Percentiles rank a stretch among this genome's conserved stretches.
Conservation (phyloP, 306 rosid species). For the Inga laurina region DNA sequence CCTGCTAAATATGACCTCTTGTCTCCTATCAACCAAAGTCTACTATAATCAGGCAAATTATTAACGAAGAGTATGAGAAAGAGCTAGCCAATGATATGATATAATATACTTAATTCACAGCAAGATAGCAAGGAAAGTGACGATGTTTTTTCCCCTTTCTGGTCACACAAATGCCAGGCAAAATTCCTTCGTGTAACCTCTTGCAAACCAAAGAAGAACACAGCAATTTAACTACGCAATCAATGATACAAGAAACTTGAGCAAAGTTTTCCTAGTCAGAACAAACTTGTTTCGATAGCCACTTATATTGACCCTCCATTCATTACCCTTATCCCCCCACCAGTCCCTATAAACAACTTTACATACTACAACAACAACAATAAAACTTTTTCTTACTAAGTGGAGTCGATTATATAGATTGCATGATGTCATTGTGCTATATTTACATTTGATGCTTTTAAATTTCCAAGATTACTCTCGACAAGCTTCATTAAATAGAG, state of each 20-base stretch:
- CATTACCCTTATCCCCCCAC: neutral
- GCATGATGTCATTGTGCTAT: no score
- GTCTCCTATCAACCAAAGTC: slow-evolving; percentile 16
- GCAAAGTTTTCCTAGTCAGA: neutral
- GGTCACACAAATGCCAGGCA: neutral
- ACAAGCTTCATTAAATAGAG: neutral
- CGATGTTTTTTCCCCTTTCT: neutral
- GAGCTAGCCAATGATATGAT: slow-evolving; percentile 19
- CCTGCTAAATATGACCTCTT: slow-evolving; percentile 13
- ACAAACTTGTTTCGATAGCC: no score
- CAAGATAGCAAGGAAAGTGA: slow-evolving; percentile 9
- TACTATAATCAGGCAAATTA: slow-evolving; percentile 34
- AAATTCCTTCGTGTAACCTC: neutral
- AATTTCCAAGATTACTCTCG: neutral
- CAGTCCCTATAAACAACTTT: no score
- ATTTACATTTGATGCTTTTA: neutral
- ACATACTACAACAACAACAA: no score
- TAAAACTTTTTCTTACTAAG: no score
- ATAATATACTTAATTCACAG: slow-evolving; percentile 1
- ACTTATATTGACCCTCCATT: neutral
- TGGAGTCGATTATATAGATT: no score
- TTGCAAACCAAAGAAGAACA: slow-evolving; percentile 19
- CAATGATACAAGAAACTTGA: slow-evolving; percentile 5
- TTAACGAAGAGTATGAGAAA: slow-evolving; percentile 27
- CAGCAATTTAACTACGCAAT: neutral